Base-by-base conservation (phyloP, 2,329 filamentous ascomycete species). In the Aulographum hederae region DNA sequence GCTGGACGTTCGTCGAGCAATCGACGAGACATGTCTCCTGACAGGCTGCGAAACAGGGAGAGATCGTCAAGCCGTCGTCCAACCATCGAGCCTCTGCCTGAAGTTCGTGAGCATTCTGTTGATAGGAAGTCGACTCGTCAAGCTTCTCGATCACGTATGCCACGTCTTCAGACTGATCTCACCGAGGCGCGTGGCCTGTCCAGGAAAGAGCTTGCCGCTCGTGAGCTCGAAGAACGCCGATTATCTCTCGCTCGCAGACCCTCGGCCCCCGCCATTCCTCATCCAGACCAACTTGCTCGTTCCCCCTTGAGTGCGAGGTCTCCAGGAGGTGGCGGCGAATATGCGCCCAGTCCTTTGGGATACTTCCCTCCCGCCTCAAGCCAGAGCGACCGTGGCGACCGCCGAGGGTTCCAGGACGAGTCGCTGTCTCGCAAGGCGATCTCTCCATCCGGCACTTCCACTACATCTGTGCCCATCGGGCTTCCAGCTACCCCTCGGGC, bases 401-500 rank as follows among this genome's bases (percentile, higher is more conserved):
- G 10, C 48, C 49, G 6, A 46, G 43, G 23, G 16, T 20, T 18
- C 32, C 34, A 10, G 26, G 18, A 42, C 30, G 49, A 44, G 25
- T 43, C 45, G 12, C n/a, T n/a, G n/a, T n/a, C n/a, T n/a, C n/a
- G n/a, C n/a, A n/a, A n/a, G n/a, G n/a, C n/a, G n/a, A n/a, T n/a
- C n/a, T n/a, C n/a, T n/a, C n/a, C n/a, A n/a, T 45, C 43, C 5
- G 53, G 53, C 12, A 58, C 56, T 2, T 55, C 59, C 2, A 63
- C 63, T 1, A 60, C 66, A 11, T 62, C 63, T 11, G 58, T 58
- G 1, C 64, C 68, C 4, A 66, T 86, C 32, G 85, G 84, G 1
- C 65, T 93, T n/a, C 84, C 86, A 11, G 81, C 84, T 2, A 94
- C 85, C 1, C 85, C 86, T 18, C 75, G 81, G 56, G 84, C 84